These are phyloP conservation scores for Magnaporthiopsis rhizophila DNA, from an alignment of 2,329 filamentous ascomycete species.

Conservation along the genomic window DNA sequence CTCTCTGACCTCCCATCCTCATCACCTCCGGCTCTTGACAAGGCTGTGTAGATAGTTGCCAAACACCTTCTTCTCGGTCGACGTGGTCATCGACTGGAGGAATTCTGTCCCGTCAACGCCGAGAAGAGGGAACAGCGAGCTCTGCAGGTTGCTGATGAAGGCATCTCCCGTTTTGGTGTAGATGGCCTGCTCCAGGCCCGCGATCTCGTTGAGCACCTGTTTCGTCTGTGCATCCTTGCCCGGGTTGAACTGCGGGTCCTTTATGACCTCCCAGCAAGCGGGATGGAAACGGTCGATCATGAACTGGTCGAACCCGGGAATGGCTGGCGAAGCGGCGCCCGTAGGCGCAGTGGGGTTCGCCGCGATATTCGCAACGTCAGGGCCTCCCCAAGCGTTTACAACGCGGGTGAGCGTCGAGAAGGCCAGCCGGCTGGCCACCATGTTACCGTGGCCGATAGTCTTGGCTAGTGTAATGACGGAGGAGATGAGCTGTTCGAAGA, in stretches of 20 bases:
- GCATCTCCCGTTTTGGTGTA: slow-evolving; percentile 81
- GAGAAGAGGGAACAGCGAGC: slow-evolving; percentile 54
- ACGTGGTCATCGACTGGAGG: slow-evolving; percentile 48
- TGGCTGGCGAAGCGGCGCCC: slow-evolving; percentile 42
- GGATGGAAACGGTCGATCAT: slow-evolving; percentile 84
- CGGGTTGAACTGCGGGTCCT: slow-evolving; percentile 69
- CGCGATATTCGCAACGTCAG: slow-evolving; percentile 57
- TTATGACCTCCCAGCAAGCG: slow-evolving; percentile 82
- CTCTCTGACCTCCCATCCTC: slow-evolving; percentile 1
- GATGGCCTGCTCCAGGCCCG: slow-evolving; percentile 77
- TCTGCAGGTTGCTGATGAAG: slow-evolving; percentile 64
- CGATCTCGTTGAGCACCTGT: slow-evolving; percentile 82
- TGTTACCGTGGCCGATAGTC: slow-evolving; percentile 56
- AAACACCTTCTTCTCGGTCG: slow-evolving; percentile 52
- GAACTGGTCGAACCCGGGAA: slow-evolving; percentile 88
- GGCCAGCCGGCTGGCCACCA: slow-evolving; percentile 59
- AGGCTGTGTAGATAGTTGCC: slow-evolving; percentile 56
- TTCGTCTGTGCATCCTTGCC: slow-evolving; percentile 77
- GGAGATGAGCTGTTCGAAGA: slow-evolving; percentile 79
- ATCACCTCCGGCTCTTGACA: slow-evolving; percentile 30
- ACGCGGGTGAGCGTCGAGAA: slow-evolving; percentile 78
- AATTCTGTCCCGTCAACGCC: slow-evolving; percentile 56
- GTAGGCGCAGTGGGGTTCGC: slow-evolving; percentile 42
- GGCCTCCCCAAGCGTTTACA: slow-evolving; percentile 83
- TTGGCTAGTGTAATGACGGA: slow-evolving; percentile 80